Evolutionary conservation across 1,284 basidiomycete species (phyloP), one percentile per base, ranked within the genome.

Genomic region (Leccinum fuscescens): DNA sequence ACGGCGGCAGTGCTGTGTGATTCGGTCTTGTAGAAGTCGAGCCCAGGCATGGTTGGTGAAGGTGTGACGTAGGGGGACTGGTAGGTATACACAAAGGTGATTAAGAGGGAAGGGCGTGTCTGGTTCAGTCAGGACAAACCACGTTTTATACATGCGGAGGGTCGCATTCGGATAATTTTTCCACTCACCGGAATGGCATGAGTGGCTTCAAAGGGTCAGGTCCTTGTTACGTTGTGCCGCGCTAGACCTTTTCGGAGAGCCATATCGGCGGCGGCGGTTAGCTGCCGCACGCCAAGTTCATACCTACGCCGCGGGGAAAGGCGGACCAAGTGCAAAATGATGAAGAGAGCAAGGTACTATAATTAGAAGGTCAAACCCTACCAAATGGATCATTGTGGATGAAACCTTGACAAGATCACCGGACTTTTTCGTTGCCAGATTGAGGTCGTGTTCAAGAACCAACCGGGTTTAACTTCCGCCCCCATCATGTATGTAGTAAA

Each of bases 1-100:
- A 27, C 20, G 0, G 44, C 53, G 22, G 64, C 11, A 49, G 52
- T 5, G 11, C 58, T 51, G 3, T 58, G 54, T 6, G 72, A 51
- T 58, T 72, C 69, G 57, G 66, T 67, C 49, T 70, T 76, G 71
- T 74, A 76, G 58, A 74, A 76, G 55, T 80, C 79, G 58, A 79
- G 76, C 42, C 79, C 79, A 61, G 79, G 78, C 79, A 80, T 80
- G 58, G 65, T 69, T 69, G 22, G 56, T 42, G 44, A 62, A 17
- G n/a, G 31, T 58, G 35, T 64, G 62, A 48, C 17, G 61, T 59
- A 48, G 44, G 17, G 29, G 33, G 4, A 54, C 0, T 55, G 56
- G 65, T 49, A 12, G 39, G 61, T 72, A 72, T 71, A 64, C 62
- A 69, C 69, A 72, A 54, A n/a, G 52, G 6, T 59, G 60, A 62